Evolutionary conservation across 768 basidiomycete species (phyloP), one percentile per base, ranked within the genome.

Genomic region (Cyclocybe aegerita): DNA sequence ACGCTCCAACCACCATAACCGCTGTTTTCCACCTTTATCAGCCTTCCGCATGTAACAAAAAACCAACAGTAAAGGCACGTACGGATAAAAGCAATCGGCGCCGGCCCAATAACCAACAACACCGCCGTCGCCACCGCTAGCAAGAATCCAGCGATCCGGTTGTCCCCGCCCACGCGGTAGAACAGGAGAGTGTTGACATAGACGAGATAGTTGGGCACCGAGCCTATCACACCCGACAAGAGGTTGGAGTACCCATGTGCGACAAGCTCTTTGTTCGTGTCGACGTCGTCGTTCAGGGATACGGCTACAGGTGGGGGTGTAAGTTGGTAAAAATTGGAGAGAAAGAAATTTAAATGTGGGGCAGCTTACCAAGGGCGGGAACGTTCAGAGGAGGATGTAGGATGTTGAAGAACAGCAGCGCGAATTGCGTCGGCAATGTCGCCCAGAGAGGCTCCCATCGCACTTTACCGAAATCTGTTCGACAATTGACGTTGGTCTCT

Each of bases 181-280:
- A 98, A 86, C 91, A 93, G 59, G 55, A 90, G 69, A 11, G 93
- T 88, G 69, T 97, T 86, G 47, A 95, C 89, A 66, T 92, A 93
- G 14, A 92, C 90, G 1, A 93, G 78, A 64, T 93, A 93, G 60
- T 92, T 91, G 0, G 90, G 90, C 78, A 95, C 92, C 7, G 88
- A 86, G 6, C 95, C 93, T 29, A 89, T 57, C 1, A 86, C 43
- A 2, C 94, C 95, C 1, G 94, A 82, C 0, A 89, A 72, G 3
- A 98, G 56, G 64, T 99, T 98, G 1, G 93, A 94, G 52, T 90
- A 86, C 7, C 96, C 96, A 64, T 99, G 96, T 0, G 81, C 92
- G 41, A 97, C 81, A 8, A 98, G 83, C 64, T 99, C 96, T 53
- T 86, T 86, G 67, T 98, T 86, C 0, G 95, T 94, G 56, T 97